Evolutionary conservation across 768 basidiomycete species (phyloP).

Genomic region (Trametes villosa): DNA sequence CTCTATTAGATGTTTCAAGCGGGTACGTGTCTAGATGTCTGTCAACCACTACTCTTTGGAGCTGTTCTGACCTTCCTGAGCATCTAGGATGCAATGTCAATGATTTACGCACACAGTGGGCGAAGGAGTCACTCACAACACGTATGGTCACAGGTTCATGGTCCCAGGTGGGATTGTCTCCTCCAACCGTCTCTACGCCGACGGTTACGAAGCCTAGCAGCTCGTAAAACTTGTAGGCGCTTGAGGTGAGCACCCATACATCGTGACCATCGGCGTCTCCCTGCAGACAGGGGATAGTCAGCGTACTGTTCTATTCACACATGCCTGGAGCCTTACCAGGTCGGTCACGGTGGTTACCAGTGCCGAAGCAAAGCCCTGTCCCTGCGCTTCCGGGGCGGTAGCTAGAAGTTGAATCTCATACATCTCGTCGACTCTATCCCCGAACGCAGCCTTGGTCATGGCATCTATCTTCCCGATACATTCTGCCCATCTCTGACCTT

Average conservation of each 20-base stretch:
- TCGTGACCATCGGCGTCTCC: constrained; percentile 17
- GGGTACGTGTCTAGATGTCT: too few species aligned
- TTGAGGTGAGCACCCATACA: constrained; percentile 20
- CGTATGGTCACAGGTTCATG: constrained; percentile 18
- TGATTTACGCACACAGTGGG: too few species aligned
- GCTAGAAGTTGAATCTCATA: constrained; percentile 12
- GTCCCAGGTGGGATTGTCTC: constrained; percentile 22
- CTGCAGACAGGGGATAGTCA: neutral
- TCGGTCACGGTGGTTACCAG: constrained; percentile 11
- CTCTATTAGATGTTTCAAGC: too few species aligned
- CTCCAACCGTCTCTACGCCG: constrained; percentile 1
- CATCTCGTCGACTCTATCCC: constrained; percentile 12
- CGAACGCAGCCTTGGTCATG: neutral
- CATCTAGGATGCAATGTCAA: constrained; percentile 1
- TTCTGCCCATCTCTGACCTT: too few species aligned
- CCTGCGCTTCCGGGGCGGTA: constrained; percentile 17
- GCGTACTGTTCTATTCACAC: too few species aligned
- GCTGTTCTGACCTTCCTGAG: too few species aligned
- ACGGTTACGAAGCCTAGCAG: constrained; percentile 18
- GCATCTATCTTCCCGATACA: too few species aligned
- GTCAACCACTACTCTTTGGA: too few species aligned
- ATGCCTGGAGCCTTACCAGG: constrained; percentile 8
- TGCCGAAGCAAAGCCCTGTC: constrained; percentile 23
- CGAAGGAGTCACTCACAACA: constrained; percentile 12
- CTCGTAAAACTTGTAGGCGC: constrained; percentile 23